Conservation (phyloP, 148 eudicot species). For the Diospyros kaki region DNA sequence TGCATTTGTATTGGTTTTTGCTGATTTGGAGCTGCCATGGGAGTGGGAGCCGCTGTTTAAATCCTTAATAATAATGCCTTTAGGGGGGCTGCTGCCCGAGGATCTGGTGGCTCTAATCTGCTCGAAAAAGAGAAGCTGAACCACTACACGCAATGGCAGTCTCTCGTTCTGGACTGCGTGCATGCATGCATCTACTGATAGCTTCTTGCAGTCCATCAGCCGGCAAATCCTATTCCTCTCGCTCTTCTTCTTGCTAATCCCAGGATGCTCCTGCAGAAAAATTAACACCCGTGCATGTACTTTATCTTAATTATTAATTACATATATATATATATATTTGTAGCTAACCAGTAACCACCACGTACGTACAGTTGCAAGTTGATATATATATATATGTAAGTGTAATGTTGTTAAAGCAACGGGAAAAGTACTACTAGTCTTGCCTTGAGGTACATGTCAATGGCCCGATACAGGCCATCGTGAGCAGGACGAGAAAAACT, state of each 20-base stretch:
- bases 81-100: slow-evolving; percentile 85
- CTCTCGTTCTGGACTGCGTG: slow-evolving; percentile 94
- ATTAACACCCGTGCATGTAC: too few relatives aligned
- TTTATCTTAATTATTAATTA: too few relatives aligned
- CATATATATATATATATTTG: too few relatives aligned
- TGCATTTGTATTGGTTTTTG: slow-evolving; percentile 15
- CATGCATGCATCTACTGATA: slow-evolving; percentile 85
- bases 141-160: slow-evolving; percentile 76
- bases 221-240: slow-evolving; percentile 75
- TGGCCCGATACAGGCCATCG: slow-evolving; percentile 82
- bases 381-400: too few relatives aligned
- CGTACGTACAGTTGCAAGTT: too few relatives aligned
- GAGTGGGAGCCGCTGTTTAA: slow-evolving; percentile 54
- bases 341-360: too few relatives aligned
- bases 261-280: slow-evolving; percentile 67
- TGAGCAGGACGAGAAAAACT: slow-evolving; percentile 62
- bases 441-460: slow-evolving; percentile 88
- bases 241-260: slow-evolving; percentile 47
- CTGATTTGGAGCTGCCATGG: slow-evolving; percentile 57
- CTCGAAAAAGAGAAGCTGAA: slow-evolving; percentile 91
- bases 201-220: slow-evolving; percentile 90
- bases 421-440: too few relatives aligned
- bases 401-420: too few relatives aligned
- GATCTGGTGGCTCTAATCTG: slow-evolving; percentile 74
- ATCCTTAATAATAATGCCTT: slow-evolving; percentile 36